A percentile compares a stretch with the other conserved stretches of the same genome.
Evolutionary conservation across 768 basidiomycete genomes (phyloP).

Genomic region (Termitomyces sp.): DNA sequence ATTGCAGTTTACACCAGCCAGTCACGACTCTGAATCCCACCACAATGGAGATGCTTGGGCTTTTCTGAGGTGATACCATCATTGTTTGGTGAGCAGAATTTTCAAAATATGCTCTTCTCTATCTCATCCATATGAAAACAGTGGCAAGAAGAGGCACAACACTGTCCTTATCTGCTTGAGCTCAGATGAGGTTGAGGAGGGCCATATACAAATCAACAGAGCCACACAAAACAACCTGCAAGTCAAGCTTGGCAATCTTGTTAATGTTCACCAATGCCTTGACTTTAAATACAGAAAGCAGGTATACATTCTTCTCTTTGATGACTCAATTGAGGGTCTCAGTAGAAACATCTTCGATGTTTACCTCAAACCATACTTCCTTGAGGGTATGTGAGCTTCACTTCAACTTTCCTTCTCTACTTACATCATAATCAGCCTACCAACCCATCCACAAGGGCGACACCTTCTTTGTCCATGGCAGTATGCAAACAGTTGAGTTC

Average conservation of each 20-base stretch:
- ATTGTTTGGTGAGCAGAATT: conserved; percentile 69
- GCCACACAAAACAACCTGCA: conserved; percentile 98
- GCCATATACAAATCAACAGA: conserved; percentile 98
- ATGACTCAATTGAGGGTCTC: too few species aligned
- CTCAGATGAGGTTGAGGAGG: conserved; percentile 96
- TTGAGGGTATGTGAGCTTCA: too few species aligned
- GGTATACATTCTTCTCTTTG: too few species aligned
- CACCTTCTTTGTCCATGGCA: too few species aligned
- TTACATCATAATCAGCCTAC: too few species aligned
- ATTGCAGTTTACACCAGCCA: conserved; percentile 19
- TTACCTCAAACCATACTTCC: too few species aligned
- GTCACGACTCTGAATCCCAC: conserved; percentile 94
- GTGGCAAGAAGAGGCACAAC: conserved; percentile 96
- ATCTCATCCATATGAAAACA: conserved; percentile 23
- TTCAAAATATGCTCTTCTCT: not conserved
- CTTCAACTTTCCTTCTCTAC: too few species aligned
- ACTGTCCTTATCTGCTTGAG: conserved; percentile 96
- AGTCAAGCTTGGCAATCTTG: conserved; percentile 95
- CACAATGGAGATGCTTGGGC: conserved; percentile 90
- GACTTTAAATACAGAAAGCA: conserved; percentile 99
- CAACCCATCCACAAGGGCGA: conserved; percentile 91
- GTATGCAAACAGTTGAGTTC: too few species aligned
- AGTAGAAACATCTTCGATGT: too few species aligned
- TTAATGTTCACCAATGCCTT: conserved; percentile 91
- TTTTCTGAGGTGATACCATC: conserved; percentile 98